A percentile compares a stretch with the other conserved stretches of the same genome.
phyloP scores from a whole-genome alignment of 192 early-diverging fungal species.

The Coemansia erecta region DNA sequence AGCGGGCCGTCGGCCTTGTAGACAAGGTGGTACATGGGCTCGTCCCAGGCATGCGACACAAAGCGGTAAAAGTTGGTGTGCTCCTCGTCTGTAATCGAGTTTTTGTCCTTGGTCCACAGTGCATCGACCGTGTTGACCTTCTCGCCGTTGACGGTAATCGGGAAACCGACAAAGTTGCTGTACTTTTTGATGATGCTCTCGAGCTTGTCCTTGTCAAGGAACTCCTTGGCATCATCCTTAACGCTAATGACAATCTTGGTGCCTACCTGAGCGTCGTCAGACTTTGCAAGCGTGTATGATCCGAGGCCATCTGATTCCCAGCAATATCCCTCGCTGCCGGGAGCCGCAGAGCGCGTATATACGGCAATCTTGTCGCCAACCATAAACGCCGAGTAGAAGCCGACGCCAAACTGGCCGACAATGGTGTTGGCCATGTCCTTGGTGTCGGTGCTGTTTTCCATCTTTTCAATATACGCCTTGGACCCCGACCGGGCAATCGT shows the following conservation, averaged over 20 bases:
- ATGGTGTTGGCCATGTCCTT: conserved; percentile 66
- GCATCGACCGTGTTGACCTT: conserved; percentile 90
- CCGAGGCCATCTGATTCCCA: conserved; percentile 93
- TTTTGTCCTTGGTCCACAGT: conserved; percentile 86
- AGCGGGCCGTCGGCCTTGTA: conserved; percentile 93
- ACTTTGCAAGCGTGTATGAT: conserved; percentile 86
- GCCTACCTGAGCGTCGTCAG: conserved; percentile 90
- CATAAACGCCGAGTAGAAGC: conserved; percentile 97
- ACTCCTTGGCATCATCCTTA: conserved; percentile 85
- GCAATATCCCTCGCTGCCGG: conserved; percentile 81
- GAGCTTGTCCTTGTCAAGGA: conserved; percentile 69
- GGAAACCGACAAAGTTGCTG: conserved; percentile 97
- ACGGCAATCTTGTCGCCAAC: conserved; percentile 95
- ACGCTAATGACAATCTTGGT: conserved; percentile 90
- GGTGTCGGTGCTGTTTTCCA: conserved; percentile 41
- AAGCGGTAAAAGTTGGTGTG: conserved; percentile 89
- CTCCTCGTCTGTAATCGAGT: conserved; percentile 73
- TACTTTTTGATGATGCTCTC: conserved; percentile 77
- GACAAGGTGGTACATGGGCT: conserved; percentile 81
- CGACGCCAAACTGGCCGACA: conserved; percentile 99
- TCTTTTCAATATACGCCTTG: conserved; percentile 74
- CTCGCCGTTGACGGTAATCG: conserved; percentile 84
- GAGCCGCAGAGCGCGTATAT: conserved; percentile 79
- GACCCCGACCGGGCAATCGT: conserved; percentile 99
- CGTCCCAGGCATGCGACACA: conserved; percentile 66